phyloP scores from a whole-genome alignment of 176 grass and related monocot species.

The Lolium perenne region DNA sequence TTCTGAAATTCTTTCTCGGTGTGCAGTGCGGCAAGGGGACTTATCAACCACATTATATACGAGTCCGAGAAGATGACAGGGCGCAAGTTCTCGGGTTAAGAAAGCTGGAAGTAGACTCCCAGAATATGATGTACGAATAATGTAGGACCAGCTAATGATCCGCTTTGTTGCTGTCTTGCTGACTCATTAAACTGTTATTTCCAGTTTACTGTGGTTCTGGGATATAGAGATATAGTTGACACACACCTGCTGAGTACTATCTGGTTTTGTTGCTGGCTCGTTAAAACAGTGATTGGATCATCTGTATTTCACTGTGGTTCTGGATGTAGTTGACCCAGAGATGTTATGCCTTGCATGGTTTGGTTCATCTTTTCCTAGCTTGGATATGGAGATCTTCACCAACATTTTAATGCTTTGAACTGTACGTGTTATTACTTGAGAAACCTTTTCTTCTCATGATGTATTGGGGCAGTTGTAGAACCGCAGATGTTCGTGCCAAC shows the following conservation, averaged over 20 bases:
- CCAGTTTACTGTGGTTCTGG: neutral
- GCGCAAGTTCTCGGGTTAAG: constrained; percentile 69
- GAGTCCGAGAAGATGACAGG: constrained; percentile 88
- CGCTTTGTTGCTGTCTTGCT: neutral
- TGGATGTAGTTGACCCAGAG: too few species aligned
- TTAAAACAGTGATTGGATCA: too few species aligned
- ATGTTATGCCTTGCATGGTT: neutral
- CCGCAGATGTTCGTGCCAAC: too few species aligned
- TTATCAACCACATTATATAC: constrained; percentile 94
- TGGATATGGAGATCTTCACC: neutral
- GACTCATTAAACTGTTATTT: constrained; percentile 24
- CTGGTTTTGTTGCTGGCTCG: neutral
- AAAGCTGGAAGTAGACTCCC: constrained; percentile 12
- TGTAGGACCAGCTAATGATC: constrained; percentile 19
- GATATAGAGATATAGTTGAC: neutral
- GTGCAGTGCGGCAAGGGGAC: constrained; percentile 85
- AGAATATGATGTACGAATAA: constrained; percentile 31
- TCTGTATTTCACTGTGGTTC: too few species aligned
- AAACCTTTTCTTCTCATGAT: neutral
- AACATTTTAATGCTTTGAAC: neutral
- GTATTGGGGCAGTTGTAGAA: too few species aligned
- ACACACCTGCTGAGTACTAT: neutral
- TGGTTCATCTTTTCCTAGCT: neutral
- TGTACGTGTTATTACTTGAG: neutral
- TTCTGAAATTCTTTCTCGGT: constrained; percentile 43